Evolutionary conservation across 2,329 filamentous ascomycete genomes (phyloP), one percentile per base, ranked within the genome.

Genomic region (Xylaria sp.): DNA sequence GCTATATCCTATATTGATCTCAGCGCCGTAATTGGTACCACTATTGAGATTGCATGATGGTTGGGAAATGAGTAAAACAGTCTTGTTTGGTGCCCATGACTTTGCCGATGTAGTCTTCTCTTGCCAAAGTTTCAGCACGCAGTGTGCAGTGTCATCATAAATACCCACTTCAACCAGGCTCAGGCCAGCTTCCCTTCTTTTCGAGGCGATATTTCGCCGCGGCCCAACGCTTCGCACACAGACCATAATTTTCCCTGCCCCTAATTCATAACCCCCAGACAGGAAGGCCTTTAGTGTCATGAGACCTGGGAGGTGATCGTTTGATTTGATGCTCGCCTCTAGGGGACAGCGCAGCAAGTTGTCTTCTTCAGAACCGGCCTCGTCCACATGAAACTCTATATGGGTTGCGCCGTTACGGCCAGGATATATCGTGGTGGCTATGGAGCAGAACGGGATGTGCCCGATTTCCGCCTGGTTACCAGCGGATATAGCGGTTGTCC

Each of bases 201-300:
- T 84, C 2, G 81, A 81, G 10, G 69, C 60, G 35, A 88, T 81
- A 79, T 73, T 83, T 76, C 85, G 87, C 60, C 81, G 82, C 5
- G 82, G 81, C 0, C 87, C 86, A 62, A 90, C 81, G 65, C 84
- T 87, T 75, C 87, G 87, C 3, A 90, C 85, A 60, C 87, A 87
- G 0, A 89, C 84, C 2, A 90, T 79, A 1, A 90, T 78, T 60
- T 84, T 87, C 0, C 80, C 83, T 42, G 84, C 83, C 1, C 78
- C 73, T 9, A 87, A 65, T 13, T 90, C 87, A 65, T 85, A 84
- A 0, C 87, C 87, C 1, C 84, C 84, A 47, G 84, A 80, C 1
- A 86, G 78, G 74, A 88, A 90, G 51, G 82, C 82, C 61, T 84
- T 83, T 40, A 90, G 77, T 2, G 85, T 88, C 84, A 90, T 88